Conservation (phyloP, 768 basidiomycete genomes). For the Lentinula guzmanii region DNA sequence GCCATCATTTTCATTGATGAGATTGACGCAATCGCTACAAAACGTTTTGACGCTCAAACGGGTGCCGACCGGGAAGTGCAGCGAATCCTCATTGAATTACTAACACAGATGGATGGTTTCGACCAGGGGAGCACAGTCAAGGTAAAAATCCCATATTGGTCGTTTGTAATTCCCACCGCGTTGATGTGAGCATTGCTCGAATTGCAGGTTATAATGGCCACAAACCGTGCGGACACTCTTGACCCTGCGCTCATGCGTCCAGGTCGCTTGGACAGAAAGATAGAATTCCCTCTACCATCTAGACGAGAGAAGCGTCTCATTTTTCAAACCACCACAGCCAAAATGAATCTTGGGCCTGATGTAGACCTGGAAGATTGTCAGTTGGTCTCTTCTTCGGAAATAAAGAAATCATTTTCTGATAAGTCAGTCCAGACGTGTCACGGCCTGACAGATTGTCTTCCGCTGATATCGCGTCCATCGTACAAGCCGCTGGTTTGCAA, state of each 20-base stretch:
- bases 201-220: conserved; percentile 96
- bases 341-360: conserved; percentile 98
- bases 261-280: conserved; percentile 96
- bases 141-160: conserved; percentile 34
- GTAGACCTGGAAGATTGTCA: conserved; percentile 98
- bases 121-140: conserved; percentile 99
- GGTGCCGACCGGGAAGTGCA: conserved; percentile 99
- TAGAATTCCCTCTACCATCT: conserved; percentile 95
- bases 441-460: conserved; percentile 94
- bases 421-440: conserved; percentile 68
- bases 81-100: conserved; percentile 91
- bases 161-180: neutral
- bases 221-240: conserved; percentile 95
- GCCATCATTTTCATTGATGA: conserved; percentile 99
- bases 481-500: conserved; percentile 96
- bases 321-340: conserved; percentile 94
- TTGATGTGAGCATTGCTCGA: neutral
- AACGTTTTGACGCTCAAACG: conserved; percentile 98
- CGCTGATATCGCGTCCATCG: conserved; percentile 92
- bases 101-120: conserved; percentile 99
- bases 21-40: conserved; percentile 97
- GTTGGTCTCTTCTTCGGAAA: neutral
- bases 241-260: conserved; percentile 97
- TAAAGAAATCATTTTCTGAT: neutral
- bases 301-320: conserved; percentile 93